Evolutionary conservation across 768 basidiomycete genomes (phyloP).

Genomic region (Pleurotus pulmonarius): DNA sequence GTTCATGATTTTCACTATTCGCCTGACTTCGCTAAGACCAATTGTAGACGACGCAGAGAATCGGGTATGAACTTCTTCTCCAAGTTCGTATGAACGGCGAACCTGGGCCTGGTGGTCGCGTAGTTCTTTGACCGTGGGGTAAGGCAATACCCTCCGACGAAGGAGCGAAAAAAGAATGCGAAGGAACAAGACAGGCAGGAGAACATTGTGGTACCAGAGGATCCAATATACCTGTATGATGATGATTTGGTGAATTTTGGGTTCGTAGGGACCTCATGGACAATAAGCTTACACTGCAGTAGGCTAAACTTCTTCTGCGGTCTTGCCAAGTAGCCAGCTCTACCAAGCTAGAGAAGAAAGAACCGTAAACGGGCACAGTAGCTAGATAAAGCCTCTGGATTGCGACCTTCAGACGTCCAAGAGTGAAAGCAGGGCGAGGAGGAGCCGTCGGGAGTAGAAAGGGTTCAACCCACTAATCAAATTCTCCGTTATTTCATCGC

Average conservation of each 20-base stretch:
- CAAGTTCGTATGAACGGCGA: conserved; percentile 46
- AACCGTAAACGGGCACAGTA: conserved; percentile 43
- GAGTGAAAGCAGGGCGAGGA: conserved; percentile 43
- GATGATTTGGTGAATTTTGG: not conserved
- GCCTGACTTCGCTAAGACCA: conserved; percentile 52
- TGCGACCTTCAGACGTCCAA: conserved; percentile 49
- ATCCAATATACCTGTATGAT: conserved; percentile 52
- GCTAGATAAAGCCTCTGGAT: conserved; percentile 54
- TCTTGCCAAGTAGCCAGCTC: conserved; percentile 57
- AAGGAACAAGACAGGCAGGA: conserved; percentile 48
- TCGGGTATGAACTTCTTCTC: conserved; percentile 41
- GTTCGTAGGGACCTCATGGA: not conserved
- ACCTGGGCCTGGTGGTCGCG: conserved; percentile 48
- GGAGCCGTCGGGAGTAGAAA: conserved; percentile 38
- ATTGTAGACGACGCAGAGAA: conserved; percentile 42
- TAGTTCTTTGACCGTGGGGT: conserved; percentile 53
- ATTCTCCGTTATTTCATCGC: not conserved
- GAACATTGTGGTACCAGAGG: conserved; percentile 56
- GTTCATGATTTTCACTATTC: conserved; percentile 41
- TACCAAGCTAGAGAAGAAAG: conserved; percentile 34
- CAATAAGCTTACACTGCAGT: conserved; percentile 45
- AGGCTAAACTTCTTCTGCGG: conserved; percentile 36
- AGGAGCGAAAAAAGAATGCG: conserved; percentile 45
- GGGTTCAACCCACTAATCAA: conserved; percentile 26
- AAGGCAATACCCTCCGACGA: conserved; percentile 44